Evolutionary conservation across 176 grass and related monocot genomes (phyloP).

Genomic region (Triticum turgidum): DNA sequence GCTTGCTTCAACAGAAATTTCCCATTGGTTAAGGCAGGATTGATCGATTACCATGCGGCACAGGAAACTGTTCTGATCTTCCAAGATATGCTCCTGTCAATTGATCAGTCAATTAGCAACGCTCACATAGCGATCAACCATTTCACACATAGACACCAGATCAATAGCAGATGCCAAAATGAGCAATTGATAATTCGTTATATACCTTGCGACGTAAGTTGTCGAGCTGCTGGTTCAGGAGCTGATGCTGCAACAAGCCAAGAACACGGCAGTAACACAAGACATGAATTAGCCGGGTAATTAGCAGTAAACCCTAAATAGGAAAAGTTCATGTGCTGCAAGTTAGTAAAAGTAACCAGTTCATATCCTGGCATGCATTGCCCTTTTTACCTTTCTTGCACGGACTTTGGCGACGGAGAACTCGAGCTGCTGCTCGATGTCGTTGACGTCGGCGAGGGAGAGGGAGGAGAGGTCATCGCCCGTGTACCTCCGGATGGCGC

Average conservation of each 20-base stretch:
- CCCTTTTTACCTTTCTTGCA: constrained; percentile 47
- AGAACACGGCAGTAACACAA: not conserved
- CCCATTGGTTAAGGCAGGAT: not conserved
- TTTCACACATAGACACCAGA: not conserved
- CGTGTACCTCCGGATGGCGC: constrained; percentile 59
- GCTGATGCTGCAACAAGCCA: constrained; percentile 56
- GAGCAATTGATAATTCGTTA: not conserved
- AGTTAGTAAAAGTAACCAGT: not conserved
- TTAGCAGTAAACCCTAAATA: not conserved
- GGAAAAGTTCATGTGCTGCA: not conserved
- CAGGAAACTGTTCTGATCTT: constrained; percentile 69
- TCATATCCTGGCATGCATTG: not conserved
- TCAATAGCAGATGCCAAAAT: not conserved
- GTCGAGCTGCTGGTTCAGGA: constrained; percentile 80
- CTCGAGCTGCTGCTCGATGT: constrained; percentile 76
- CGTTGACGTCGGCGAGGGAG: constrained; percentile 52
- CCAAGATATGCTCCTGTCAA: constrained; percentile 78
- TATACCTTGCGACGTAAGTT: constrained; percentile 79
- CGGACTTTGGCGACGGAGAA: constrained; percentile 61
- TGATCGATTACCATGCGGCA: constrained; percentile 51
- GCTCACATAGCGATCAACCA: not conserved
- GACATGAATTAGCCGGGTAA: not conserved
- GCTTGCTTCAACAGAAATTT: not conserved
- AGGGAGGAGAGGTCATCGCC: constrained; percentile 69
- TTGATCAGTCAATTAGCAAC: not conserved